Conservation (phyloP, 345 rosid genomes). For the Eucalyptus curtisii region DNA sequence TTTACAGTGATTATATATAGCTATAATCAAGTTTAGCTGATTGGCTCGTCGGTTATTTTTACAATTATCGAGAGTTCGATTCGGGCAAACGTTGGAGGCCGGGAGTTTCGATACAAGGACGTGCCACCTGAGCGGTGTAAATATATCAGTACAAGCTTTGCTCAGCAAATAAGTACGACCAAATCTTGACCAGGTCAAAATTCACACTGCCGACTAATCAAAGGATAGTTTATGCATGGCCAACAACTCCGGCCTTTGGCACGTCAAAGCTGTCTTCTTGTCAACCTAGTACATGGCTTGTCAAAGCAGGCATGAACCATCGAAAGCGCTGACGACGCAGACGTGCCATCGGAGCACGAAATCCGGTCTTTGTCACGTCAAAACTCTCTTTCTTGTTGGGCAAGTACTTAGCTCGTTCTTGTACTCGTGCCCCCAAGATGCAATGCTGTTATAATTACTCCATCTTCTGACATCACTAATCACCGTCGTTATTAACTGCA, state of each 20-base stretch:
- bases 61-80: neutral
- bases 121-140: neutral
- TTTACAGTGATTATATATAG: neutral
- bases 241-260: neutral
- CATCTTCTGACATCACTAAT: neutral
- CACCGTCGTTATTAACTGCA: neutral
- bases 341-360: neutral
- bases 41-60: neutral
- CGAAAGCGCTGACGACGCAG: neutral
- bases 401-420: neutral
- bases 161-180: no score
- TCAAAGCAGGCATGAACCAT: neutral
- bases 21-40: neutral
- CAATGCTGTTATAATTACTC: neutral
- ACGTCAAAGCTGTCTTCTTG: neutral
- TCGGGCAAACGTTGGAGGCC: neutral
- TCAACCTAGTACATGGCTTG: neutral
- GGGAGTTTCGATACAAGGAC: neutral
- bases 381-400: no score
- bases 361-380: neutral
- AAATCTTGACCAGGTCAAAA: no score
- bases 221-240: no score
- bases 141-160: neutral
- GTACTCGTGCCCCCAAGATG: neutral
- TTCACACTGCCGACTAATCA: no score